phyloP scores from a whole-genome alignment of 169 alveolate genomes.

The Plasmodium billcollinsi region DNA sequence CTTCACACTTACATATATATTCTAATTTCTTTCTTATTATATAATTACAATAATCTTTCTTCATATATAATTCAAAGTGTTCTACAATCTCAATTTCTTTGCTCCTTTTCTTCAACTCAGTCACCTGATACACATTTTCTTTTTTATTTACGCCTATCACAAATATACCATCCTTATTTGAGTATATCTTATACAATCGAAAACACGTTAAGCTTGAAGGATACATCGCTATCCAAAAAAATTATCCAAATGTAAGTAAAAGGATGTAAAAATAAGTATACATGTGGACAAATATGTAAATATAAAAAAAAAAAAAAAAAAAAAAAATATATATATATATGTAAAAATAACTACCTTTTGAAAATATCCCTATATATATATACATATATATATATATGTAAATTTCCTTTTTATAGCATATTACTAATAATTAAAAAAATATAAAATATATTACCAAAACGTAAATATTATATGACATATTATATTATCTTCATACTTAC shows the following conservation, averaged over 20 bases:
- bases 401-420: too few species aligned
- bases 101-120: neutral
- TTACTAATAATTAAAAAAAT: too few species aligned
- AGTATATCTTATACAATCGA: constrained; percentile 22
- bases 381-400: constrained; percentile 1
- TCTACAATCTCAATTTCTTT: constrained; percentile 13
- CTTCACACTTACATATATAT: constrained; percentile 70
- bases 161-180: neutral
- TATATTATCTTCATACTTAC: too few species aligned
- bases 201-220: neutral
- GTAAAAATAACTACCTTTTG: too few species aligned
- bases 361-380: neutral
- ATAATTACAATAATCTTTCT: constrained; percentile 6
- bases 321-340: too few species aligned
- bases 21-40: constrained; percentile 2
- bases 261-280: too few species aligned
- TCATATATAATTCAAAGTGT: neutral
- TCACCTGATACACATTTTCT: constrained; percentile 25
- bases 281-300: too few species aligned
- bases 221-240: neutral
- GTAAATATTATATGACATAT: too few species aligned
- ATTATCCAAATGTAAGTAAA: too few species aligned
- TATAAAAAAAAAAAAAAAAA: too few species aligned
- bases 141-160: constrained; percentile 30
- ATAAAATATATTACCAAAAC: too few species aligned